phyloP scores from a whole-genome alignment of 2,329 filamentous ascomycete species.

The Cordyceps militaris region DNA sequence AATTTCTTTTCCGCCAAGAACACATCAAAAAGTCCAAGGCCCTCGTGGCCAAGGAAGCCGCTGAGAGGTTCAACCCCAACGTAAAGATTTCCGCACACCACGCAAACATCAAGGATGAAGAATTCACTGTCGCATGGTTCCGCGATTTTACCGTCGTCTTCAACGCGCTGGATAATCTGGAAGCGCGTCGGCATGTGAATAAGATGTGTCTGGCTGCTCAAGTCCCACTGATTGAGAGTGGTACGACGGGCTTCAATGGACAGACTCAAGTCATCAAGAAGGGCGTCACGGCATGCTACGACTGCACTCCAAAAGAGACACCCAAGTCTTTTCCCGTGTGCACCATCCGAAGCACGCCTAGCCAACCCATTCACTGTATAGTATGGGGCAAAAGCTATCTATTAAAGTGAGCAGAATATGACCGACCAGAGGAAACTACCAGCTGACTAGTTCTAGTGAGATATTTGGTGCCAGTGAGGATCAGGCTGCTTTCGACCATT shows the following conservation, averaged over 20 bases:
- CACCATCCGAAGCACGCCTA: constrained; percentile 93
- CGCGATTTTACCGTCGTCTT: constrained; percentile 77
- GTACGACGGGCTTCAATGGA: constrained; percentile 94
- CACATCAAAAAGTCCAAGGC: constrained; percentile 98
- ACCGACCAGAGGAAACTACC: no score
- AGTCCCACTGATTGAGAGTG: constrained; percentile 88
- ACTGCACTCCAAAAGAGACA: constrained; percentile 82
- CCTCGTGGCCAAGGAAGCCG: constrained; percentile 86
- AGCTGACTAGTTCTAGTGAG: constrained; percentile 40
- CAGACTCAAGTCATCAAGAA: constrained; percentile 96
- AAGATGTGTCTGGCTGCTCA: constrained; percentile 92
- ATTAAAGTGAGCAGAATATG: constrained; percentile 50
- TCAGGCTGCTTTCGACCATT: constrained; percentile 71
- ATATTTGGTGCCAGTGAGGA: constrained; percentile 91
- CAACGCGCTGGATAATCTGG: constrained; percentile 94
- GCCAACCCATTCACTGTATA: constrained; percentile 95
- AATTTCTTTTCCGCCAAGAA: constrained; percentile 93
- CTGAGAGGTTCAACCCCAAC: constrained; percentile 80
- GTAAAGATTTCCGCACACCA: constrained; percentile 84
- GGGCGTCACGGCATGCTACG: constrained; percentile 89
- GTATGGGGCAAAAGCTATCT: constrained; percentile 98
- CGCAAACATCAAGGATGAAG: constrained; percentile 85
- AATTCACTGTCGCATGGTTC: constrained; percentile 89
- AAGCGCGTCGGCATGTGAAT: constrained; percentile 90
- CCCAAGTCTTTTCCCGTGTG: constrained; percentile 94